Evolutionary conservation across 208 protist species (phyloP), one percentile per base, ranked within the genome.

Genomic region (Balamuthia mandrillaris): DNA sequence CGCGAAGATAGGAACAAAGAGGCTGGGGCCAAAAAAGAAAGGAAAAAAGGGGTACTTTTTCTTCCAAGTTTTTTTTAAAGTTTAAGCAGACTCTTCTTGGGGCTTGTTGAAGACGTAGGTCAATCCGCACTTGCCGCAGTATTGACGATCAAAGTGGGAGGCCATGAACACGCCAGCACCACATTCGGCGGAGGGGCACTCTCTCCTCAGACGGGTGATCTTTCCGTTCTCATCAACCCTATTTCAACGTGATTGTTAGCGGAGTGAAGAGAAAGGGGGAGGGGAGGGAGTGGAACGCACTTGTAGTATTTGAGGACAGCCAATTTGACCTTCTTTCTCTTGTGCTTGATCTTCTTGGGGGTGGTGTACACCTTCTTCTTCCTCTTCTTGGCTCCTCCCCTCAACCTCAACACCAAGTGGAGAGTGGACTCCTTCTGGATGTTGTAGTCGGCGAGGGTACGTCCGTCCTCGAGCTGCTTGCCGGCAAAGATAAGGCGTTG

Each of bases 381-480:
- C 91, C 98, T 97, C 97, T 99, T 99, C 95, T 99, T 99, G 92
- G 97, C 98, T 87, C 97, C 97, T 93, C 96, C 95, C 60, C 96
- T 94, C 81, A 99, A 93, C 77, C 97, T 92, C 10, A 99, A 94
- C 66, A 99, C 98, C 12, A 99, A 93, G 92, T 99, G 97, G 47
- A 99, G 96, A 72, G 97, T 99, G 35, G 97, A 98, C 93, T 99
- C 98, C 95, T 99, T 99, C 94, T 99, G 97, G 92, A 99, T 98
- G 95, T 98, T 98, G 96, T 99, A 99, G 94, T 99, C 98, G 52
- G 94, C 91, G 16, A 99, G 94, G 66, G 97, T 98, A 84, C 97
- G 95, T 91, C 95, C 97, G 88, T 99, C 97, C 93, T 99, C 97
- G 72, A 99, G 94, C 94, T 99, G 97, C 95, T 99, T 99, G 83